phyloP scores from a whole-genome alignment of 73 alveolate species.

The Stentor roeselii region DNA sequence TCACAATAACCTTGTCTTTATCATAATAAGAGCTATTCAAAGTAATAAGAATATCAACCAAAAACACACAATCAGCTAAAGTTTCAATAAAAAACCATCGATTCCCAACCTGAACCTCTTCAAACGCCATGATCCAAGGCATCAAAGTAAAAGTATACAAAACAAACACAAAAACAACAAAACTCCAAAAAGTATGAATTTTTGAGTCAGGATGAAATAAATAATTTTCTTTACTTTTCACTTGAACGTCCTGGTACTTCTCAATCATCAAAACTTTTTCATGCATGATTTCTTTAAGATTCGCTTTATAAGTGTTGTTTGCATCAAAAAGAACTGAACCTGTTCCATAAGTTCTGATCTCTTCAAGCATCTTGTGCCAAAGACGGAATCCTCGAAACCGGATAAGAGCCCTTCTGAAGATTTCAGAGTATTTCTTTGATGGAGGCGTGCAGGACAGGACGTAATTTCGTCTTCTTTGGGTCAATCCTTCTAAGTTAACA shows the following conservation, averaged over 20 bases:
- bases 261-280: constrained; percentile 8
- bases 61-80: constrained; percentile 57
- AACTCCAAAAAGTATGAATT: neutral
- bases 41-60: constrained; percentile 60
- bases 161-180: neutral
- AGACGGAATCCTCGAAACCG: neutral
- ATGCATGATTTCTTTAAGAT: neutral
- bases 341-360: constrained; percentile 40
- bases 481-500: neutral
- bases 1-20: constrained; percentile 63
- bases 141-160: neutral
- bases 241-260: neutral
- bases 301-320: neutral
- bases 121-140: constrained; percentile 27
- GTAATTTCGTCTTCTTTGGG: neutral
- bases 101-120: constrained; percentile 17
- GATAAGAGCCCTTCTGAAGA: neutral
- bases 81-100: constrained; percentile 33
- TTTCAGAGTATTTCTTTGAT: neutral
- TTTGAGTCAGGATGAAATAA: neutral
- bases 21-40: constrained; percentile 73
- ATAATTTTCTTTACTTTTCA: neutral
- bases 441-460: neutral
- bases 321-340: constrained; percentile 39
- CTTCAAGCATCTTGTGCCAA: constrained; percentile 27